phyloP scores from a whole-genome alignment of 148 eudicot species.

The Beta vulgaris region DNA sequence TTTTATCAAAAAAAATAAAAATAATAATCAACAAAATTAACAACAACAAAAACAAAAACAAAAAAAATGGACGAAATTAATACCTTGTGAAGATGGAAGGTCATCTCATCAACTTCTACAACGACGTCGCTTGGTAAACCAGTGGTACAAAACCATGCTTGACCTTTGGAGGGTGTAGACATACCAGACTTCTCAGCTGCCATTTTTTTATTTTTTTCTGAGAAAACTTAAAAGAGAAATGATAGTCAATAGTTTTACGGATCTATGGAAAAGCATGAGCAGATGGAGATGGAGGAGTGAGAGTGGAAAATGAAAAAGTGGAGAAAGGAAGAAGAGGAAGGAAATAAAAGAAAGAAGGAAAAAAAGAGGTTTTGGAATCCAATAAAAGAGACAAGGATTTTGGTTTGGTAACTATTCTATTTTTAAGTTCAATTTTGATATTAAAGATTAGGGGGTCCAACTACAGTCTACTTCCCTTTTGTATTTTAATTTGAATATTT shows the following conservation, averaged over 20 bases:
- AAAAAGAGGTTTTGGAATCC: not conserved
- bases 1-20: not conserved
- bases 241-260: not conserved
- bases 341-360: not conserved
- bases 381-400: not conserved
- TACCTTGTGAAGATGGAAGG: conserved; percentile 97
- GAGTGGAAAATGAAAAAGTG: conserved; percentile 11
- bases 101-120: conserved; percentile 77
- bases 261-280: conserved; percentile 22
- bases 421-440: too few species aligned
- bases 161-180: conserved; percentile 55
- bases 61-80: not conserved
- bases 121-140: conserved; percentile 75
- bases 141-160: conserved; percentile 95
- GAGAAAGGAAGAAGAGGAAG: not conserved
- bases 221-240: not conserved
- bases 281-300: not conserved
- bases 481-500: conserved; percentile 3
- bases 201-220: conserved; percentile 30
- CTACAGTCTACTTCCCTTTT: not conserved
- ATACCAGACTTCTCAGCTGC: conserved; percentile 41
- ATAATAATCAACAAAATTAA: not conserved
- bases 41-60: not conserved
- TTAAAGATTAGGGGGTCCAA: not conserved
- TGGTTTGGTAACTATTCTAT: too few species aligned